Evolutionary conservation across 768 basidiomycete species (phyloP), one percentile per base, ranked within the genome.

Genomic region (Cystoderma amianthinum): DNA sequence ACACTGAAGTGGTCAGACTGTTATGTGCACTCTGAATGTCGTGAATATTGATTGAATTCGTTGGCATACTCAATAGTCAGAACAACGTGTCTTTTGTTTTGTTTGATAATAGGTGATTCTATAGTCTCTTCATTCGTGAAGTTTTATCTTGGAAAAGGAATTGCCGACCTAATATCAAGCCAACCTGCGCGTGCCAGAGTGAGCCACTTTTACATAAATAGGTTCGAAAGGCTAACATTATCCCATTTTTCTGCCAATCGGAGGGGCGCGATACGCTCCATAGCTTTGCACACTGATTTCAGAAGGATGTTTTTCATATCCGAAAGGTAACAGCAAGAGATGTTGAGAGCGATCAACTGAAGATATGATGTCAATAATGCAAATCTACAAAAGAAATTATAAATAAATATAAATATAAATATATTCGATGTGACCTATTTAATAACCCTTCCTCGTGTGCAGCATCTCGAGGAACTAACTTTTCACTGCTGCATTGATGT

Each of bases 191-290:
- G 15, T 44, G 42, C 32, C 36, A 48, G 44, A 48, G 33, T 48
- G 25, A 39, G 25, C 25, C 25, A 28, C 25, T 28, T 28, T 28
- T 7, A n/a, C 25, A 28, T 7, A 20, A 39, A 40, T 41, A 24
- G 20, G 30, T n/a, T n/a, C n/a, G n/a, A n/a, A n/a, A 41, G 32
- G 64, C 86, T 64, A 48, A 96, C 93, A 63, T 97, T 97, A 55
- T 97, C 94, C 92, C 94, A 97, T 46, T 74, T 78, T 49, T 86
- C 92, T 13, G 94, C 93, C 5, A 96, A 71, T 25, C 77, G 69
- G 16, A 91, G 71, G 2, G 94, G 94, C 1, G 93, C 92, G 48
- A 96, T 85, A 19, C 80, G 74, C 47, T 87, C 84, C 82, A 91
- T 85, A 0, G 82, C 79, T 32, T 65, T 71, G 49, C 73, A 75